A percentile compares a stretch with the other conserved stretches of the same genome.
Evolutionary conservation across 2,329 filamentous ascomycete genomes (phyloP).

Genomic region (Purpureocillium takamizusanense): DNA sequence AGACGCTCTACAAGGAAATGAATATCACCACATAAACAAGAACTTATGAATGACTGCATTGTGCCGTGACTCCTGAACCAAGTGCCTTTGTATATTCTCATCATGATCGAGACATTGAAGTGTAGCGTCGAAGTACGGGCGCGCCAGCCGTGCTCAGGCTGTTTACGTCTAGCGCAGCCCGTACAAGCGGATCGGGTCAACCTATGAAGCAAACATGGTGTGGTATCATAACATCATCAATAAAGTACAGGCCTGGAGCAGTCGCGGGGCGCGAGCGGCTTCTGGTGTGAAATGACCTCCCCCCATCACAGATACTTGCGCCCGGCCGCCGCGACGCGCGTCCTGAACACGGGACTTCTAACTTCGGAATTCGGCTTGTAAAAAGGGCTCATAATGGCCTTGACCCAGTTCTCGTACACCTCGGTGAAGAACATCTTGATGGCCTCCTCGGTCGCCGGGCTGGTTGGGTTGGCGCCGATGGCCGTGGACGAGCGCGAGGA

Average conservation of each 20-base stretch:
- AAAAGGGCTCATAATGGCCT: constrained; percentile 95
- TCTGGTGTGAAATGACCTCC: too few species aligned
- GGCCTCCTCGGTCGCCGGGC: constrained; percentile 87
- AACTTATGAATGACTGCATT: not conserved
- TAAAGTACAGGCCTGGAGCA: not conserved
- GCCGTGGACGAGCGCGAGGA: constrained; percentile 54
- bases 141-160: too few species aligned
- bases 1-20: constrained; percentile 5
- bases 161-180: too few species aligned
- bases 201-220: too few species aligned
- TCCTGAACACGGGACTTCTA: constrained; percentile 75
- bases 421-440: constrained; percentile 91
- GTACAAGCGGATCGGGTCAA: too few species aligned
- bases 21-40: constrained; percentile 9
- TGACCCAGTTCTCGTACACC: constrained; percentile 94
- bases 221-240: constrained; percentile 6
- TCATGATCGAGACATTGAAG: too few species aligned
- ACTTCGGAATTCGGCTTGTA: constrained; percentile 81
- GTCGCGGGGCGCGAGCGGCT: too few species aligned
- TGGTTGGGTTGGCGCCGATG: constrained; percentile 75
- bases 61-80: not conserved
- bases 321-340: constrained; percentile 74
- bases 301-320: constrained; percentile 70
- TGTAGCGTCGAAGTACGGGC: too few species aligned
- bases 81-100: not conserved